These are phyloP conservation scores for Bryoerythrophyllum caledonicum DNA, from an alignment of 225 moss, liverwort and hornwort species.

Conservation along the genomic window DNA sequence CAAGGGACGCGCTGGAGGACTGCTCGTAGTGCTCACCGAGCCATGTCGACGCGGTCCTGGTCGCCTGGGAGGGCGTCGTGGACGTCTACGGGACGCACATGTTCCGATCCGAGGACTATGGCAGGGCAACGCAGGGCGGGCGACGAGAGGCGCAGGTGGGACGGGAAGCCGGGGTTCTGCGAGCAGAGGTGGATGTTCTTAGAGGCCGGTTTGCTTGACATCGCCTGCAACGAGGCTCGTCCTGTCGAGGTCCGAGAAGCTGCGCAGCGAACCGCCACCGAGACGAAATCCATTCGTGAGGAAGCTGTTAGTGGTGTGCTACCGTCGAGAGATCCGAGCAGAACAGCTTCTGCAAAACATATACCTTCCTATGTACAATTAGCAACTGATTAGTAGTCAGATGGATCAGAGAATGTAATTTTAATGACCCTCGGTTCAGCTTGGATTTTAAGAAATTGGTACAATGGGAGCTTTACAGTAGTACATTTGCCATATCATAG, in stretches of 20 bases:
- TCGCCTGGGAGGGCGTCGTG: neutral
- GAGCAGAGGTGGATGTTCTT: neutral
- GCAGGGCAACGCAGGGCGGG: neutral
- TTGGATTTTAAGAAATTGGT: neutral
- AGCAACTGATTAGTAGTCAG: neutral
- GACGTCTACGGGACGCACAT: neutral
- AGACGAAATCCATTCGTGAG: neutral
- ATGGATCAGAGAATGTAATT: neutral
- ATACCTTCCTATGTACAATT: neutral
- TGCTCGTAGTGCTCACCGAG: too few species aligned
- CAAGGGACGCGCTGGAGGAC: too few species aligned
- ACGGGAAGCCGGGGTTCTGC: neutral
- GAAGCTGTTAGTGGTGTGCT: neutral
- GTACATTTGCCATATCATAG: slow-evolving; percentile 8
- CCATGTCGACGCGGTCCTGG: neutral
- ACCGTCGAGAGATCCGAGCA: neutral
- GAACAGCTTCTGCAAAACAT: neutral
- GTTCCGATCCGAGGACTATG: neutral
- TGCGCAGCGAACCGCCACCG: neutral
- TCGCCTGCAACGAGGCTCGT: neutral
- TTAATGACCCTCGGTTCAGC: neutral
- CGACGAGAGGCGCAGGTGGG: neutral
- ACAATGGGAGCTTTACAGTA: slow-evolving; percentile 13
- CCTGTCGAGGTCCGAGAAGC: neutral
- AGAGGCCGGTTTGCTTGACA: neutral